Conservation (phyloP, 176 grass and related monocot genomes). For the Bolboschoenus planiculmis region DNA sequence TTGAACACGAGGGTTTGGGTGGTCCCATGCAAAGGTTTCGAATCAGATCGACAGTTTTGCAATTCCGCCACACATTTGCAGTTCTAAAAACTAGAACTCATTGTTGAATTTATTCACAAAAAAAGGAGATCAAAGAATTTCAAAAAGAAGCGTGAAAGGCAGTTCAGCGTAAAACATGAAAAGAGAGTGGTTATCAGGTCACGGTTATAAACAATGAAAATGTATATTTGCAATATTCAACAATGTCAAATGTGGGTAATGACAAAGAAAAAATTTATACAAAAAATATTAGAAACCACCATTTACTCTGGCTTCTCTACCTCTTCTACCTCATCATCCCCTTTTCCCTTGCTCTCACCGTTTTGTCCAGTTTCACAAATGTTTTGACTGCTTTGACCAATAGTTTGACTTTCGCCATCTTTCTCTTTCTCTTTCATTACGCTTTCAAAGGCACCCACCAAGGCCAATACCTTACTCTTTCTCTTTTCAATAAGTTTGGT, state of each 20-base stretch:
- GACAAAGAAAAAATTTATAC: not conserved
- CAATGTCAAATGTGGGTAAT: not conserved
- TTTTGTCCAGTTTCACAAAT: not conserved
- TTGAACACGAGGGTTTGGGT: not conserved
- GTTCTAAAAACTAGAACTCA: not conserved
- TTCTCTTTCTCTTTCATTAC: conserved; percentile 37
- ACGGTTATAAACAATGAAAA: not conserved
- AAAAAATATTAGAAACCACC: not conserved
- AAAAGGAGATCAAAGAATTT: not conserved
- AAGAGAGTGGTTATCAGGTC: not conserved
- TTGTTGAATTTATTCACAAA: too few species aligned
- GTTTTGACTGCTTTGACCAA: not conserved
- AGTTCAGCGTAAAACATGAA: not conserved
- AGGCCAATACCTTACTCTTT: conserved; percentile 73
- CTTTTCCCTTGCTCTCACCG: not conserved
- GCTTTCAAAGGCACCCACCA: conserved; percentile 79
- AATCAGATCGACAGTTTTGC: not conserved
- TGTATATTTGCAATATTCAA: conserved; percentile 11
- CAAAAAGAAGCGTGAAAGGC: not conserved
- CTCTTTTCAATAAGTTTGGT: conserved; percentile 66
- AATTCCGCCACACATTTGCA: not conserved
- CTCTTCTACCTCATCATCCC: not conserved
- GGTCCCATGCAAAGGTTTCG: not conserved
- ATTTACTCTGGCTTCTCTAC: not conserved
- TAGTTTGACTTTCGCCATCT: conserved; percentile 14